Percentiles rank a stretch among this genome's conserved stretches.
Conservation (phyloP, 345 rosid species). For the Acer saccharum region DNA sequence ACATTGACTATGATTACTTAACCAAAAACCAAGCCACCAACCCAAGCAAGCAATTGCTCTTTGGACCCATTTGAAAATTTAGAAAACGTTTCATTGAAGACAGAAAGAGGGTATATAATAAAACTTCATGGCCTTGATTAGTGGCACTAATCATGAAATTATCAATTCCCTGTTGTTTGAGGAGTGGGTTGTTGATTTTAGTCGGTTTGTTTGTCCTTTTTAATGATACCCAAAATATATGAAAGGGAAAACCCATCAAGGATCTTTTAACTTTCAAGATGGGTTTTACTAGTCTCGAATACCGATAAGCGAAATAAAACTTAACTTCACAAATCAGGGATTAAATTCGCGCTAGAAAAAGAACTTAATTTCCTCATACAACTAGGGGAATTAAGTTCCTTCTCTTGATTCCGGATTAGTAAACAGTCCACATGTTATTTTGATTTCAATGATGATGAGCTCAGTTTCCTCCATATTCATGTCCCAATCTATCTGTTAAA, state of each 20-base stretch:
- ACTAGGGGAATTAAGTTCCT: too few relatives aligned
- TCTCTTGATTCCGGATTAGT: too few relatives aligned
- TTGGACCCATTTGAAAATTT: not conserved
- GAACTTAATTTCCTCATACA: too few relatives aligned
- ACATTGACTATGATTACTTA: conserved; percentile 26
- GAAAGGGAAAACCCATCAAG: not conserved
- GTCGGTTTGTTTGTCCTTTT: not conserved
- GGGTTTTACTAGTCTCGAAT: too few relatives aligned
- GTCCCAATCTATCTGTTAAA: not conserved
- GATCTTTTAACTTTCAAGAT: not conserved
- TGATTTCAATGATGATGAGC: not conserved
- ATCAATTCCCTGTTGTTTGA: not conserved
- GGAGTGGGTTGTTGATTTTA: not conserved
- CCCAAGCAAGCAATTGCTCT: conserved; percentile 11
- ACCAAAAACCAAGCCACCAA: conserved; percentile 14
- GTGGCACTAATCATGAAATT: not conserved
- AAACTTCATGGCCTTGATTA: not conserved
- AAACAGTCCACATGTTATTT: too few relatives aligned
- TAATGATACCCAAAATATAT: not conserved
- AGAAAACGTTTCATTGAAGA: not conserved
- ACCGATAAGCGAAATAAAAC: too few relatives aligned
- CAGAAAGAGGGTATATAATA: not conserved
- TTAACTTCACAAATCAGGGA: too few relatives aligned
- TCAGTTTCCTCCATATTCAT: not conserved
- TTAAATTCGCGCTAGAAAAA: too few relatives aligned